These are phyloP conservation scores for Neurospora crassa DNA, from an alignment of 2,329 filamentous ascomycete species.

Conservation along the genomic window DNA sequence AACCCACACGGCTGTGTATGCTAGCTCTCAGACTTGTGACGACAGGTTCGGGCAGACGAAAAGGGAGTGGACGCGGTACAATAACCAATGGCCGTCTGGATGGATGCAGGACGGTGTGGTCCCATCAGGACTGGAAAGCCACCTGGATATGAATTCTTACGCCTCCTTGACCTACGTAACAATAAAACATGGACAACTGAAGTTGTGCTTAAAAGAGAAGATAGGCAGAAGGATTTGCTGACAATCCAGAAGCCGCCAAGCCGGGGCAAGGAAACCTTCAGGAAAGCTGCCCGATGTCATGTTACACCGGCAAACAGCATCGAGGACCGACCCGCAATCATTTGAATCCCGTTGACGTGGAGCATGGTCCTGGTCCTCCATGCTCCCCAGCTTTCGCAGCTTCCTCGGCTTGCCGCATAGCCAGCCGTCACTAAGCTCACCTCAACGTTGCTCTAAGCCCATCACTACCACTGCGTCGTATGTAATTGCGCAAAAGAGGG, in stretches of 20 bases:
- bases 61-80: not conserved
- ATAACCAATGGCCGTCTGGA: not conserved
- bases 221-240: not conserved
- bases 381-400: not conserved
- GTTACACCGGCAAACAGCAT: not conserved
- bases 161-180: not conserved
- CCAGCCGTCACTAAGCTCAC: not conserved
- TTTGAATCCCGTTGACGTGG: not conserved
- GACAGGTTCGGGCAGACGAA: not conserved
- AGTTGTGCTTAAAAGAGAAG: not conserved
- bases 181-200: not conserved
- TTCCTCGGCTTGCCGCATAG: not conserved
- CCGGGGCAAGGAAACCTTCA: not conserved
- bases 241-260: not conserved
- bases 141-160: not conserved
- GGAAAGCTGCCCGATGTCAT: not conserved
- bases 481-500: not conserved
- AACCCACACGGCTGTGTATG: not conserved
- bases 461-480: not conserved
- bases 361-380: not conserved
- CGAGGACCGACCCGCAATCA: not conserved
- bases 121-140: not conserved
- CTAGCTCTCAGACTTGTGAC: not conserved
- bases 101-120: not conserved
- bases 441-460: not conserved